These are phyloP conservation scores for Dalechampia spathulata DNA, from an alignment of 441 rosid genomes.

Conservation along the genomic window DNA sequence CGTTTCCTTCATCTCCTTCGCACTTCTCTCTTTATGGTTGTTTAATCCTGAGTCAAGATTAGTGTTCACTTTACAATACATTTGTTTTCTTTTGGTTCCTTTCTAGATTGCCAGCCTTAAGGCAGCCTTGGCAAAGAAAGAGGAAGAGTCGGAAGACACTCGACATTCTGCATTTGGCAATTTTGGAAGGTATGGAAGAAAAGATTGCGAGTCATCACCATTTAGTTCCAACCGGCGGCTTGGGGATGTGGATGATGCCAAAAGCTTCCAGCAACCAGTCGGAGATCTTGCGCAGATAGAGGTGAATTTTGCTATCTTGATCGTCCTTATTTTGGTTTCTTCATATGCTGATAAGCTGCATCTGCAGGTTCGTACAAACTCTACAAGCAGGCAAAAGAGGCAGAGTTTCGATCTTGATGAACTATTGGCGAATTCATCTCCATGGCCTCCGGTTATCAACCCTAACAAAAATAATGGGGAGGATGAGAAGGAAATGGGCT, in stretches of 20 bases:
- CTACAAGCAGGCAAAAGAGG: slow-evolving; percentile 45
- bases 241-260: slow-evolving; percentile 31
- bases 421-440: slow-evolving; percentile 78
- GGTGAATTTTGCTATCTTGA: slow-evolving; percentile 35
- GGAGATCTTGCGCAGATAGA: slow-evolving; percentile 65
- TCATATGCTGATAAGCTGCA: background rate
- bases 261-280: slow-evolving; percentile 42
- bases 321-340: background rate
- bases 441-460: slow-evolving; percentile 84
- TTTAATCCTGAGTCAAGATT: background rate
- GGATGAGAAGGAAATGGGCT: slow-evolving; percentile 63
- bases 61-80: background rate
- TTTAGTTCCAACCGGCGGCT: slow-evolving; percentile 29
- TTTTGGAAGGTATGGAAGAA: slow-evolving; percentile 44
- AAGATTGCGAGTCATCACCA: slow-evolving; percentile 41
- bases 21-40: background rate
- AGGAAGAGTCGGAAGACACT: slow-evolving; percentile 42
- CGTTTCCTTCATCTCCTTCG: background rate
- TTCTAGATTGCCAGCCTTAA: slow-evolving; percentile 72
- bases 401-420: slow-evolving; percentile 84
- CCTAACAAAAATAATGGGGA: slow-evolving; percentile 56
- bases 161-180: slow-evolving; percentile 37
- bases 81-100: slow-evolving; percentile 2
- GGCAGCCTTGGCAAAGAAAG: slow-evolving; percentile 63
- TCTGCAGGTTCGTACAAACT: slow-evolving; percentile 43